Evolutionary conservation across 352 stramenopile genomes (phyloP).

Genomic region (Pythium periplocum): DNA sequence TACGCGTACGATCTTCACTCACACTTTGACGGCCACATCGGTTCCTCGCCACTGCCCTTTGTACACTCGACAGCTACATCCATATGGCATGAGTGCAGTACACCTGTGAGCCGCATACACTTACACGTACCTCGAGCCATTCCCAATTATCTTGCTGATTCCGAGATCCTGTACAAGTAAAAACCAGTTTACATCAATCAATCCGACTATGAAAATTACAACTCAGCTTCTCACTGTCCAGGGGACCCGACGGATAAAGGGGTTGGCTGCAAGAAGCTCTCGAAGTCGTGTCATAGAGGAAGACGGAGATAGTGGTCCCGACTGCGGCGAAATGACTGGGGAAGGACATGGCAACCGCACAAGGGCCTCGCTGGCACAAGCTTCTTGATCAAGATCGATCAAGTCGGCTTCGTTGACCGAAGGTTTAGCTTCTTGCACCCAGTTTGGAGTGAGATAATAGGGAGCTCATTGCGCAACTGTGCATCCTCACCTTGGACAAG

Average conservation of each 20-base stretch:
- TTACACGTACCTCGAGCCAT: constrained; percentile 49
- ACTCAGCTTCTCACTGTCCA: constrained; percentile 9
- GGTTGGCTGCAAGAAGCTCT: background rate
- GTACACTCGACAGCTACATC: constrained; percentile 64
- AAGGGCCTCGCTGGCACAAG: background rate
- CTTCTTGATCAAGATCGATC: constrained; percentile 10
- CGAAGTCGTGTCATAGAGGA: background rate
- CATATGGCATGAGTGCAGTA: background rate
- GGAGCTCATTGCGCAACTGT: background rate
- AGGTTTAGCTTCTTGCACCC: background rate
- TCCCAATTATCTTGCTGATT: constrained; percentile 49
- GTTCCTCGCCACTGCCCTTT: constrained; percentile 69
- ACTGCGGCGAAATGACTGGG: background rate
- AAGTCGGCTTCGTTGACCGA: constrained; percentile 6
- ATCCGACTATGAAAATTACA: constrained; percentile 12
- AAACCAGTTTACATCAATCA: background rate
- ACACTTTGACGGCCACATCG: constrained; percentile 76
- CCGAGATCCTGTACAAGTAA: constrained; percentile 20
- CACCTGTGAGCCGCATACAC: background rate
- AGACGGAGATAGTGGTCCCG: background rate
- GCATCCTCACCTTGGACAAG: constrained; percentile 1
- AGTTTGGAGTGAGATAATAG: background rate
- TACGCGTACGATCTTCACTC: constrained; percentile 9
- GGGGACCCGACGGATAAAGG: background rate
- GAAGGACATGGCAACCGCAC: constrained; percentile 3